Evolutionary conservation across 139 green algal genomes (phyloP).

Genomic region (Micractinium sp.): DNA sequence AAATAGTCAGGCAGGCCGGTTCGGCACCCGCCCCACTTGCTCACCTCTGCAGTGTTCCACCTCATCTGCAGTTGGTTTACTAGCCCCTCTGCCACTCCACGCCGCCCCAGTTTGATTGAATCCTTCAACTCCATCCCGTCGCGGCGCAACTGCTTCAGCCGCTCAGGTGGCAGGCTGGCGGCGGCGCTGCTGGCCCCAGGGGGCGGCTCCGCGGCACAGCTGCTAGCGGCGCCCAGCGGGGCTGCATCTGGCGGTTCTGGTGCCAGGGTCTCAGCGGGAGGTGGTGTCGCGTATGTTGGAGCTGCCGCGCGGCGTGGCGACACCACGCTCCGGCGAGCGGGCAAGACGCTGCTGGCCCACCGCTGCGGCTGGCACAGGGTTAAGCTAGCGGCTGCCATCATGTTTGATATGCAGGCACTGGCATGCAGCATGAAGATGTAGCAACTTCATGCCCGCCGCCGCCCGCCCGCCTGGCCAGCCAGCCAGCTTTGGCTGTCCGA

Average conservation of each 20-base stretch:
- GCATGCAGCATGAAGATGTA: no score
- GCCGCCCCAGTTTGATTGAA: conserved; percentile 41
- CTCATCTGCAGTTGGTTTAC: conserved; percentile 36
- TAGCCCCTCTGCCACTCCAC: background rate
- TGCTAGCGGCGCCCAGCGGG: background rate
- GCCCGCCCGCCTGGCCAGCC: no score
- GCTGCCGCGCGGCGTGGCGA: no score
- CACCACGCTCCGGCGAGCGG: no score
- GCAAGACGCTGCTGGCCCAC: no score
- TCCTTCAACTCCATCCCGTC: conserved; percentile 38
- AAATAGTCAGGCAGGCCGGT: no score
- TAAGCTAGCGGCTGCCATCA: no score
- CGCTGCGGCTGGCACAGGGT: no score
- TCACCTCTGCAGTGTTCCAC: conserved; percentile 45
- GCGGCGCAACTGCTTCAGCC: conserved; percentile 35
- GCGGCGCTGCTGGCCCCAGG: background rate
- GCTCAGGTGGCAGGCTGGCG: conserved; percentile 3
- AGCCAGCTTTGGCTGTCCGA: no score
- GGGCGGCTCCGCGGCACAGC: background rate
- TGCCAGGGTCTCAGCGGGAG: background rate
- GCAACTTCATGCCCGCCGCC: no score
- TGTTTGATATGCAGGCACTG: no score
- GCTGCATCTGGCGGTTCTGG: background rate
- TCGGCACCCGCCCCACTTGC: background rate
- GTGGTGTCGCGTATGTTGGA: no score